Conservation (phyloP, 768 basidiomycete genomes). For the Ramaria sp. region DNA sequence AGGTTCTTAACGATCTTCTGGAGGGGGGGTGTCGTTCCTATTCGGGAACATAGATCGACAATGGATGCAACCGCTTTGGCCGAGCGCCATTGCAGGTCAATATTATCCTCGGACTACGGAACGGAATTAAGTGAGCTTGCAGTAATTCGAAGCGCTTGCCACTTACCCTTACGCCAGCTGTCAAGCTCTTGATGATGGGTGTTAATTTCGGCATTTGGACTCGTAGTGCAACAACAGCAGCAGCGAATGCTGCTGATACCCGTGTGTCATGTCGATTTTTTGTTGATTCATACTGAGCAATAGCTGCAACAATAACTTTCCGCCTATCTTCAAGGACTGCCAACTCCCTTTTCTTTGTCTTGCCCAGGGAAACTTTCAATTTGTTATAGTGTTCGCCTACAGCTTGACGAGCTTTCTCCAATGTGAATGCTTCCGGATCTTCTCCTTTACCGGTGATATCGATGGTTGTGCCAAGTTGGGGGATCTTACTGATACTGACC, state of each 20-base stretch:
- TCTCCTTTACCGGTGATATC: conserved; percentile 57
- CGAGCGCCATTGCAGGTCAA: conserved; percentile 80
- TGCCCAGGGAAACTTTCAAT: conserved; percentile 64
- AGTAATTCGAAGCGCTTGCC: background rate
- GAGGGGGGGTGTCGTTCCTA: conserved; percentile 65
- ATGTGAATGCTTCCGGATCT: conserved; percentile 52
- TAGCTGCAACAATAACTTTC: conserved; percentile 50
- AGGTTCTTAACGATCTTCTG: conserved; percentile 97
- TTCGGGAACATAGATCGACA: conserved; percentile 67
- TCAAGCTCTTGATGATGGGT: conserved; percentile 91
- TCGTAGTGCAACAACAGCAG: conserved; percentile 80
- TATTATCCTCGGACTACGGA: conserved; percentile 72
- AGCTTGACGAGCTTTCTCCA: conserved; percentile 63
- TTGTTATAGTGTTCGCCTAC: conserved; percentile 60
- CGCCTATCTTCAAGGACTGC: conserved; percentile 69
- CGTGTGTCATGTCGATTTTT: conserved; percentile 82
- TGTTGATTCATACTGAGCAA: conserved; percentile 71
- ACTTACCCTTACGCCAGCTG: conserved; percentile 92
- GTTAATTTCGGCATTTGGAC: conserved; percentile 88
- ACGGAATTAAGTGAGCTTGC: background rate
- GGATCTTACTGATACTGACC: conserved; percentile 68
- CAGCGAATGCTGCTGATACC: conserved; percentile 82
- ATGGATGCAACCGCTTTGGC: conserved; percentile 82
- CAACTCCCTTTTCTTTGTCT: conserved; percentile 71
- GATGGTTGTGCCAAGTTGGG: conserved; percentile 64